phyloP scores from a whole-genome alignment of 164 flowering plant genomes.

The Vitis vinifera region ASM3070453v1 NC_081817.1:261001-261500 shows the following conservation, averaged over 20 bases:
- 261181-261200: neutral
- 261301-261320: constrained; percentile 79
- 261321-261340: constrained; percentile 90
- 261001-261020: constrained; percentile 45
- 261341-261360: constrained; percentile 90
- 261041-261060: constrained; percentile 54
- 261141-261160: neutral
- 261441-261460: constrained; percentile 74
- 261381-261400: constrained; percentile 95
- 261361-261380: constrained; percentile 96
- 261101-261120: constrained; percentile 53
- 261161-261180: neutral
- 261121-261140: constrained; percentile 58
- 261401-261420: constrained; percentile 87
- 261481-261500: neutral
- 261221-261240: constrained; percentile 65
- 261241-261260: constrained; percentile 45
- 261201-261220: constrained; percentile 41
- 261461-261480: neutral
- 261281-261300: constrained; percentile 71
- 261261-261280: constrained; percentile 60
- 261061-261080: constrained; percentile 61
- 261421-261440: constrained; percentile 97
- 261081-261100: constrained; percentile 76
- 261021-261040: constrained; percentile 90